Conservation (phyloP, 73 alveolate genomes). For the Tetrahymena elliotti region DNA sequence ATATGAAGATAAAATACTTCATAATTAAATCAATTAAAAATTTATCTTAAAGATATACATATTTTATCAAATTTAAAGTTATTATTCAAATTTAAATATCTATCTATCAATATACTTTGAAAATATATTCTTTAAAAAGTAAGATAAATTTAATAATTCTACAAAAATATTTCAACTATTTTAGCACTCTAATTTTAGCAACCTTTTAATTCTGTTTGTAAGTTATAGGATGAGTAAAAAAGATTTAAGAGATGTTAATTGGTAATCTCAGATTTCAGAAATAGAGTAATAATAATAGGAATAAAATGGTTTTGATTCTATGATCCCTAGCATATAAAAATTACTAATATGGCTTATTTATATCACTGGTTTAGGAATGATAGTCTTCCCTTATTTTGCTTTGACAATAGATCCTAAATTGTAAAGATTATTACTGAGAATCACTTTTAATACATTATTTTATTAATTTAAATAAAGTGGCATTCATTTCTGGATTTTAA, state of each 20-base stretch:
- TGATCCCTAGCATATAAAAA: neutral
- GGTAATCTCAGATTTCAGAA: neutral
- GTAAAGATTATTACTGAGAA: neutral
- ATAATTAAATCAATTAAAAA: no score
- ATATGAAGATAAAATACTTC: neutral
- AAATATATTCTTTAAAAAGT: neutral
- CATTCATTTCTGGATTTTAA: neutral
- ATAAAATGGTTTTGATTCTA: neutral
- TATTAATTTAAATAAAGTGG: neutral
- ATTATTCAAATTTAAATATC: neutral
- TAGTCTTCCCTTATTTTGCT: neutral
- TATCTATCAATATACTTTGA: neutral
- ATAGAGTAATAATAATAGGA: neutral
- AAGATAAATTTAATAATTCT: neutral
- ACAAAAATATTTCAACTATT: neutral
- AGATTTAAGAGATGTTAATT: neutral
- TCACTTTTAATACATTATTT: neutral
- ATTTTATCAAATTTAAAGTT: neutral
- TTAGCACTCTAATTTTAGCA: no score
- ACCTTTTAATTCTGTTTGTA: neutral
- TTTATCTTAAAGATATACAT: neutral
- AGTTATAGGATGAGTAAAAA: neutral
- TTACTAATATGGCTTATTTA: neutral
- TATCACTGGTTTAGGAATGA: neutral
- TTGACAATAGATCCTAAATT: neutral